A percentile compares a stretch with the other conserved stretches of the same genome.
phyloP scores from a whole-genome alignment of 495 filamentous ascomycete genomes.

The Neurospora intermedia region DNA sequence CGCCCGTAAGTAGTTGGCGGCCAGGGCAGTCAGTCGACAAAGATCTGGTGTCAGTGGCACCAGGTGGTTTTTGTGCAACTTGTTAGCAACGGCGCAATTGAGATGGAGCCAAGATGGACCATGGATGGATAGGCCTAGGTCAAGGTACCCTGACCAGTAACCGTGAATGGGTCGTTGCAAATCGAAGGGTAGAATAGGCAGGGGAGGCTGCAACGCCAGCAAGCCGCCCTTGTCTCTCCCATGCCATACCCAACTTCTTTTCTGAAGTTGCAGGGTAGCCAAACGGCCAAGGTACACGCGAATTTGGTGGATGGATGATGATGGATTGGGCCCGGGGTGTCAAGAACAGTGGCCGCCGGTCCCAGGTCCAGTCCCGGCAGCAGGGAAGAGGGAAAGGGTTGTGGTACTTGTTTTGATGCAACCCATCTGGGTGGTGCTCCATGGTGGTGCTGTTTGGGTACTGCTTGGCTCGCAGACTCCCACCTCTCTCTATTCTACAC shows the following conservation, averaged over 20 bases:
- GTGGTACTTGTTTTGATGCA: conserved; percentile 1
- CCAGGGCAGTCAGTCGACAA: conserved; percentile 27
- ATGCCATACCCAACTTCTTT: not conserved
- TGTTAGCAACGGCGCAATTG: conserved; percentile 29
- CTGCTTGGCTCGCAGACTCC: not conserved
- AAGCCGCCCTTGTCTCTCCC: conserved; percentile 17
- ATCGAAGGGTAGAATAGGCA: conserved; percentile 22
- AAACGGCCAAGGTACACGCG: not conserved
- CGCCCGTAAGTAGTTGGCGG: not conserved
- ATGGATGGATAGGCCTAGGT: conserved; percentile 20
- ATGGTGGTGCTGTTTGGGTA: not conserved
- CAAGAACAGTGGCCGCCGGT: not conserved
- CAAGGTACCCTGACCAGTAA: conserved; percentile 24
- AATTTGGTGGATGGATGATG: not conserved
- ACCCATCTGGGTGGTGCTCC: not conserved
- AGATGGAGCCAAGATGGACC: conserved; percentile 27
- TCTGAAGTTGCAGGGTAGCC: not conserved
- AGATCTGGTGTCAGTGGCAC: conserved; percentile 38
- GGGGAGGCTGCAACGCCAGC: conserved; percentile 24
- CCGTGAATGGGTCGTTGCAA: conserved; percentile 21
- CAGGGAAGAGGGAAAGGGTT: not conserved
- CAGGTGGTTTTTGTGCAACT: conserved; percentile 44
- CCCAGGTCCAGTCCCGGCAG: conserved; percentile 1
- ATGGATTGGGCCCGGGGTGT: not conserved
- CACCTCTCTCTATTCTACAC: not conserved